Percentiles rank a stretch among this genome's conserved stretches.
These are phyloP conservation scores for Citrus unshiu DNA, from an alignment of 345 rosid species.

Conservation along the genomic window DNA sequence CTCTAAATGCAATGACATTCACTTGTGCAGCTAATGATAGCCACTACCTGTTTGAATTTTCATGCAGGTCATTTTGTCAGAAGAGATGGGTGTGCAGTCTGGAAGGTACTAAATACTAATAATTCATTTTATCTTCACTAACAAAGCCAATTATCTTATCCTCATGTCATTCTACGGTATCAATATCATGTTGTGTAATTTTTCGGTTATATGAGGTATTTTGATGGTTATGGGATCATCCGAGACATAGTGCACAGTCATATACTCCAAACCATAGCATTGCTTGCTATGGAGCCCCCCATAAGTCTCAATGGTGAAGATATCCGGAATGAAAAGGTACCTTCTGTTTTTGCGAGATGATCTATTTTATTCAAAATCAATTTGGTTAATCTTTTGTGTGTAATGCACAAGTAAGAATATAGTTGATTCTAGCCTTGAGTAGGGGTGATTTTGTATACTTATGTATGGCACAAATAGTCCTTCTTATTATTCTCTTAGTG, in stretches of 20 bases:
- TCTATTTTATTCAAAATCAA: no score
- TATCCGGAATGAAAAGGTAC: no score
- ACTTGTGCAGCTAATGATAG: not conserved
- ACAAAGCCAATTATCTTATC: no score
- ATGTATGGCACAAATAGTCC: no score
- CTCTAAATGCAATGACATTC: not conserved
- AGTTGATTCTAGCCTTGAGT: no score
- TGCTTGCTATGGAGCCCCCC: conserved; percentile 89
- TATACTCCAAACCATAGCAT: conserved; percentile 67
- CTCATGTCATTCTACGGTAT: no score
- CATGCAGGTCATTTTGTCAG: conserved; percentile 67
- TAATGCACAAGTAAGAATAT: not conserved
- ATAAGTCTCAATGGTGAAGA: conserved; percentile 57
- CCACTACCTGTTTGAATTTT: conserved; percentile 18
- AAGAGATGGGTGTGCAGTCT: conserved; percentile 38
- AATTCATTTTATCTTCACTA: no score
- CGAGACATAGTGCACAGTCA: conserved; percentile 76
- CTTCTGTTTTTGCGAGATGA: no score
- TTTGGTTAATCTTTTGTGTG: not conserved
- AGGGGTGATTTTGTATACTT: no score
- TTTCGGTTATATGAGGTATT: conserved; percentile 38
- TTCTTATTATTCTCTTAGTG: no score
- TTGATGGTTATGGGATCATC: conserved; percentile 82
- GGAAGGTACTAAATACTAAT: conserved; percentile 4
- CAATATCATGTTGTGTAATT: no score